Conservation (phyloP, 768 basidiomycete genomes). For the Symmetrospora coprosmae region DNA sequence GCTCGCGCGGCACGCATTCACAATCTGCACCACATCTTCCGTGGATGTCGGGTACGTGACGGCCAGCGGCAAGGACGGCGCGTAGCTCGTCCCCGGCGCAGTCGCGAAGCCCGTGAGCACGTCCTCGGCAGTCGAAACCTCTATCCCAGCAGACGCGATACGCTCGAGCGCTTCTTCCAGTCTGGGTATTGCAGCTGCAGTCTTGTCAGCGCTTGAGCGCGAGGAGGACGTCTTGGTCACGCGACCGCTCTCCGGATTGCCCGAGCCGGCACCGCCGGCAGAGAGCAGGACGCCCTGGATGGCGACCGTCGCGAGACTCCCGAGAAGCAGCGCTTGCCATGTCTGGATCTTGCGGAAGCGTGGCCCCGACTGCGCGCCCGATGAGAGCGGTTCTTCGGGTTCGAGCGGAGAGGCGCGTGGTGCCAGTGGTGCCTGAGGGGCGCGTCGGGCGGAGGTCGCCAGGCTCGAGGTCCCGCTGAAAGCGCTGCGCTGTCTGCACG, state of each 20-base stretch:
- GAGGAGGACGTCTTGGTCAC: background rate
- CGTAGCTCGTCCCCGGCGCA: constrained; percentile 4
- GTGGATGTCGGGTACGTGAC: background rate
- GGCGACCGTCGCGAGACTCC: background rate
- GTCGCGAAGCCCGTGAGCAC: constrained; percentile 12
- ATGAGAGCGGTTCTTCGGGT: too few relatives aligned
- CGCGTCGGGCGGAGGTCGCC: too few relatives aligned
- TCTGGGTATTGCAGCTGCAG: background rate
- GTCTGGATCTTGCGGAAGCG: constrained; percentile 1
- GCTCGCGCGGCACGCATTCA: constrained; percentile 6
- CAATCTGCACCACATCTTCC: constrained; percentile 15
- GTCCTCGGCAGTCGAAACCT: background rate
- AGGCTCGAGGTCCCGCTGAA: too few relatives aligned
- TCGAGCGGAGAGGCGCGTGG: too few relatives aligned
- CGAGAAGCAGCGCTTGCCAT: constrained; percentile 18
- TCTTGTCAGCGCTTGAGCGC: background rate
- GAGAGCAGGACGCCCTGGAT: constrained; percentile 10
- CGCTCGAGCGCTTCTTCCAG: constrained; percentile 1
- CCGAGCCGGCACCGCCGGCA: background rate
- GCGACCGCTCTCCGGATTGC: background rate
- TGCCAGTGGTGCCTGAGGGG: too few relatives aligned
- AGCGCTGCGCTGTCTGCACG: too few relatives aligned
- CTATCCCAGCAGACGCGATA: constrained; percentile 5
- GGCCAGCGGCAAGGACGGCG: constrained; percentile 11
- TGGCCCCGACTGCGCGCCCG: too few relatives aligned